Evolutionary conservation across 306 rosid species (phyloP).

Genomic region (Cicer bijugum): DNA sequence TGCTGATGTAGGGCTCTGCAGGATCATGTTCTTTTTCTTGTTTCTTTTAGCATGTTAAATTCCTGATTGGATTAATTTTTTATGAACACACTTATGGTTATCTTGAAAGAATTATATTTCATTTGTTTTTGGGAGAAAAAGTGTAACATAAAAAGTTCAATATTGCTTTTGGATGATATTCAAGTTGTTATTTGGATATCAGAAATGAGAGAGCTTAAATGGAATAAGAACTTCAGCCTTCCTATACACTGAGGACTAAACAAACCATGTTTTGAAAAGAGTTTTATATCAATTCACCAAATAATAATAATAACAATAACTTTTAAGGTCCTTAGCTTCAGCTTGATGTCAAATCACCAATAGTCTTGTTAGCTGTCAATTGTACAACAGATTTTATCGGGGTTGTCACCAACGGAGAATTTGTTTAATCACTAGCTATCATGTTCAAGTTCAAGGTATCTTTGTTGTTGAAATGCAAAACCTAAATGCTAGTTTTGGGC

Average conservation of each 20-base stretch:
- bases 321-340: constrained; percentile 16
- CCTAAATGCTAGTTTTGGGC: constrained; percentile 37
- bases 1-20: constrained; percentile 22
- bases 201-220: too few relatives aligned
- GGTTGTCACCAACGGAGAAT: not conserved
- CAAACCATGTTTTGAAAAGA: constrained; percentile 1
- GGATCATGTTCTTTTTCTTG: constrained; percentile 17
- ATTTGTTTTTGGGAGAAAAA: too few relatives aligned
- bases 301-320: not conserved
- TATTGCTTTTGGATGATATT: too few relatives aligned
- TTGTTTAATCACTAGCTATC: not conserved
- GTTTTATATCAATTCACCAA: constrained; percentile 27
- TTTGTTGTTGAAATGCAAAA: constrained; percentile 40
- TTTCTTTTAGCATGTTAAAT: constrained; percentile 25
- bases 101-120: not conserved
- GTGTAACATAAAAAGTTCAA: too few relatives aligned
- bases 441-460: constrained; percentile 20
- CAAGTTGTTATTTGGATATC: too few relatives aligned
- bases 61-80: constrained; percentile 19
- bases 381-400: constrained; percentile 14
- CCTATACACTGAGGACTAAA: constrained; percentile 14
- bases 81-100: constrained; percentile 33
- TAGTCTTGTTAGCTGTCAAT: constrained; percentile 21
- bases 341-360: constrained; percentile 22
- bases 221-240: not conserved